Percentiles rank a stretch among this genome's conserved stretches.
phyloP scores from a whole-genome alignment of 805 yeast species.

The Zygoascus biomembranicola region DNA sequence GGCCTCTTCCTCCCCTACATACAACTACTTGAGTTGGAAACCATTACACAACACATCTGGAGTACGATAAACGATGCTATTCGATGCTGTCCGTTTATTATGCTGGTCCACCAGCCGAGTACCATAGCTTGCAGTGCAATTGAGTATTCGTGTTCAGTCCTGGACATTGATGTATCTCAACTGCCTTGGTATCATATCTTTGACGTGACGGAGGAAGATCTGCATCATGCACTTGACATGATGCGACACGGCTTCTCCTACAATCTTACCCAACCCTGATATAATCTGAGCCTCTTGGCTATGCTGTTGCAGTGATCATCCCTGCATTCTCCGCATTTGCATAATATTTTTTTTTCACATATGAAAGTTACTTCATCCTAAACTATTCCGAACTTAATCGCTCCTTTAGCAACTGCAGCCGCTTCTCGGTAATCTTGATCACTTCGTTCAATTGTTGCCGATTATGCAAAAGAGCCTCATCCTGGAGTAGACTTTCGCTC shows the following conservation, averaged over 20 bases:
- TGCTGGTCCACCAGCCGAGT: slow-evolving; percentile 12
- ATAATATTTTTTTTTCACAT: too few relatives aligned
- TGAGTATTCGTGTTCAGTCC: neutral
- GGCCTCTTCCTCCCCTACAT: slow-evolving; percentile 11
- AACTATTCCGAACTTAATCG: neutral
- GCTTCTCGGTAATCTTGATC: slow-evolving; percentile 36
- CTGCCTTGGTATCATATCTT: slow-evolving; percentile 14
- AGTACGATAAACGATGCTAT: slow-evolving; percentile 11
- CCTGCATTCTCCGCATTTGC: too few relatives aligned
- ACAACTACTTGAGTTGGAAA: slow-evolving; percentile 9
- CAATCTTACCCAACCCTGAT: too few relatives aligned
- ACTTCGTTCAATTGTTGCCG: slow-evolving; percentile 42
- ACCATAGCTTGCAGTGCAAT: slow-evolving; percentile 13
- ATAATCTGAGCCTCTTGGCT: too few relatives aligned
- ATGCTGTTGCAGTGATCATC: too few relatives aligned
- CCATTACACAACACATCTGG: slow-evolving; percentile 7
- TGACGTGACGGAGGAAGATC: slow-evolving; percentile 12
- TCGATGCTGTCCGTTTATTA: slow-evolving; percentile 5
- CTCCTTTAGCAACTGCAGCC: slow-evolving; percentile 31
- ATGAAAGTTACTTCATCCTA: too few relatives aligned
- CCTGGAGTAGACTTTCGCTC: slow-evolving; percentile 4
- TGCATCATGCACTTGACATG: slow-evolving; percentile 4
- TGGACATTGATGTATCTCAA: neutral
- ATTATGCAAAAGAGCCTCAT: slow-evolving; percentile 18
- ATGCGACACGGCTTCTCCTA: slow-evolving; percentile 2